phyloP scores from a whole-genome alignment of 2,329 filamentous ascomycete species.

The Beauveria varroae region DNA sequence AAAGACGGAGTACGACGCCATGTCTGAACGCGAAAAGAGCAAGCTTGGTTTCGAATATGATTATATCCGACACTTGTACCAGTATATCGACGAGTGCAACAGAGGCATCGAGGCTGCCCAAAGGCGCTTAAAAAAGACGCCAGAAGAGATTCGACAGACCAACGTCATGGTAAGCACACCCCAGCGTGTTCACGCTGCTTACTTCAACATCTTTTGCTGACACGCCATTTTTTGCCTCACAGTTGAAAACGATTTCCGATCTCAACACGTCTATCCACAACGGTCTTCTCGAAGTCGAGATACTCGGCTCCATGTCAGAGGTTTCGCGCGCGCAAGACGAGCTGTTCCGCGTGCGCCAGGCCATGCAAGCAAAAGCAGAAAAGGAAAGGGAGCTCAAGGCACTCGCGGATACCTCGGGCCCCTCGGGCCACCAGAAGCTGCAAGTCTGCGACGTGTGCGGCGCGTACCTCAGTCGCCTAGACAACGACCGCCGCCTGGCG shows the following conservation, averaged over 20 bases:
- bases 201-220: not conserved
- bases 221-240: not conserved
- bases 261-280: slow-evolving; percentile 70
- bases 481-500: slow-evolving; percentile 88
- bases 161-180: slow-evolving; percentile 58
- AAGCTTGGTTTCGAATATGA: slow-evolving; percentile 91
- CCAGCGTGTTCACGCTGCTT: not conserved
- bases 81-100: slow-evolving; percentile 96
- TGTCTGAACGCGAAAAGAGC: slow-evolving; percentile 62
- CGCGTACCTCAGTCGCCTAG: slow-evolving; percentile 82
- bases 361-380: slow-evolving; percentile 73
- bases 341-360: slow-evolving; percentile 75
- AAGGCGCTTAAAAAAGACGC: slow-evolving; percentile 88
- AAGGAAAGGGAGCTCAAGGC: slow-evolving; percentile 83
- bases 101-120: slow-evolving; percentile 86
- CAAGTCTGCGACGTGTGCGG: slow-evolving; percentile 99
- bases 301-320: slow-evolving; percentile 73
- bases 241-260: slow-evolving; percentile 77
- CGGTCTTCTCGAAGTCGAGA: slow-evolving; percentile 76
- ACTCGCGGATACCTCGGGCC: slow-evolving; percentile 84
- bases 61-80: slow-evolving; percentile 91
- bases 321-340: slow-evolving; percentile 81
- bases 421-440: slow-evolving; percentile 91
- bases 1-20: slow-evolving; percentile 78
- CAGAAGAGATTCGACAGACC: slow-evolving; percentile 93